Conservation (phyloP, 2,329 filamentous ascomycete species). For the Incumbomyces delicatus region DNA sequence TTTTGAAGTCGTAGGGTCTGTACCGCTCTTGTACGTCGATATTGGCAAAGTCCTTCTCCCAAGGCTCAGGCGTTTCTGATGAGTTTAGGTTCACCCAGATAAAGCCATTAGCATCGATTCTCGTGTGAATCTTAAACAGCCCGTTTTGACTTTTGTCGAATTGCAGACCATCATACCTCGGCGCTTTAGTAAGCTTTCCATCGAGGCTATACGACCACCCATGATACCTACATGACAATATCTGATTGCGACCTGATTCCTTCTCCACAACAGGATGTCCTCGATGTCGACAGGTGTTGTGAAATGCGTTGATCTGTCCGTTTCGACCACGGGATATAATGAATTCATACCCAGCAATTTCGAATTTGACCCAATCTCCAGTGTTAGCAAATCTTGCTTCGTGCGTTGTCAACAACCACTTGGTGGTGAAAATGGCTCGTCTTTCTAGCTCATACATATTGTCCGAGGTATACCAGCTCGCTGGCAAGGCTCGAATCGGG, state of each 20-base stretch:
- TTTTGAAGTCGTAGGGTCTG: too few relatives aligned
- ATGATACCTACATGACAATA: constrained; percentile 52
- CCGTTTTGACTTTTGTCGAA: constrained; percentile 51
- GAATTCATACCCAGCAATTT: constrained; percentile 43
- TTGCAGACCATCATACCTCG: constrained; percentile 46
- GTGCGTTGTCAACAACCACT: constrained; percentile 31
- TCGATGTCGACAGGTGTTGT: constrained; percentile 54
- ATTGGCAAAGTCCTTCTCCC: too few relatives aligned
- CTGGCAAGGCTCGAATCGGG: too few relatives aligned
- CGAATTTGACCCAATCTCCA: constrained; percentile 27
- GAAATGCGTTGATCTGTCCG: constrained; percentile 48
- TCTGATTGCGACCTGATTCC: neutral
- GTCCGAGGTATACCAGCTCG: too few relatives aligned
- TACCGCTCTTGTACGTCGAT: too few relatives aligned
- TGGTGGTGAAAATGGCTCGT: too few relatives aligned
- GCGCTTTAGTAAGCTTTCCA: constrained; percentile 51
- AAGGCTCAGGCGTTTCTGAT: too few relatives aligned
- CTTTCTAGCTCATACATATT: too few relatives aligned
- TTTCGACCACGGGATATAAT: constrained; percentile 42
- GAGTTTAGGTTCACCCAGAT: neutral
- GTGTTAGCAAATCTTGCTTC: constrained; percentile 37
- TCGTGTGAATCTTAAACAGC: constrained; percentile 30
- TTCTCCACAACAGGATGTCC: constrained; percentile 44
- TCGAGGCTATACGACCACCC: constrained; percentile 50
- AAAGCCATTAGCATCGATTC: neutral